Conservation (phyloP, 768 basidiomycete genomes). For the Brasilioporus rufonigricans region DNA sequence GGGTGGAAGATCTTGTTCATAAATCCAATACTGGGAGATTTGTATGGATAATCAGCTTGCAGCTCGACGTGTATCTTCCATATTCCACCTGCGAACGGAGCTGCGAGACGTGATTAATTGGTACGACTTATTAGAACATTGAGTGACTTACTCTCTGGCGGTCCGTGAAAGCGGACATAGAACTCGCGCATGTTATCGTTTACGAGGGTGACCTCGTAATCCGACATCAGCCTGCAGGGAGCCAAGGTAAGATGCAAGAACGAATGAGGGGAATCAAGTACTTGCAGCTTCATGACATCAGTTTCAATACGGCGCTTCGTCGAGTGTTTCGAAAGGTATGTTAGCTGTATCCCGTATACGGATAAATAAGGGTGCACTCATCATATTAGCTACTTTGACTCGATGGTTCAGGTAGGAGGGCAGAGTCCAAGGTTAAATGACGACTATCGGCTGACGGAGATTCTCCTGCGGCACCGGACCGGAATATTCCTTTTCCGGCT, state of each 20-base stretch:
- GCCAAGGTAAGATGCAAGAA: conserved; percentile 10
- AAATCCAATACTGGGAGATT: conserved; percentile 98
- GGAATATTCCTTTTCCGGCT: conserved; percentile 21
- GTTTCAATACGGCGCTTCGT: conserved; percentile 96
- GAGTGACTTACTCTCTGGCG: conserved; percentile 76
- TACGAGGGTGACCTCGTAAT: conserved; percentile 95
- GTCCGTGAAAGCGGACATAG: conserved; percentile 94
- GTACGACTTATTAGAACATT: conserved; percentile 1
- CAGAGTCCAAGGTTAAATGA: conserved; percentile 14
- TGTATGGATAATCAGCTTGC: conserved; percentile 98
- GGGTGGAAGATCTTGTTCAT: conserved; percentile 99
- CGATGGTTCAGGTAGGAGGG: conserved; percentile 14
- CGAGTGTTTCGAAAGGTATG: conserved; percentile 47
- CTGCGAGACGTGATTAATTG: conserved; percentile 40
- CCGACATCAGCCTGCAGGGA: conserved; percentile 83
- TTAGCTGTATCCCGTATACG: conserved; percentile 25
- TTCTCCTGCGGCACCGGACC: conserved; percentile 11
- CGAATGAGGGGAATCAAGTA: neutral
- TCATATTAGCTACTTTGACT: conserved; percentile 45
- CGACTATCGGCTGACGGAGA: conserved; percentile 10
- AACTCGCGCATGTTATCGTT: conserved; percentile 99
- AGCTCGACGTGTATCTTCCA: conserved; percentile 99
- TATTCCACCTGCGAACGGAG: conserved; percentile 94
- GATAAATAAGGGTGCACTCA: conserved; percentile 44
- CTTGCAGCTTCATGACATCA: conserved; percentile 98